Evolutionary conservation across 2,329 filamentous ascomycete genomes (phyloP).

Genomic region (Colletotrichum trifolii): DNA sequence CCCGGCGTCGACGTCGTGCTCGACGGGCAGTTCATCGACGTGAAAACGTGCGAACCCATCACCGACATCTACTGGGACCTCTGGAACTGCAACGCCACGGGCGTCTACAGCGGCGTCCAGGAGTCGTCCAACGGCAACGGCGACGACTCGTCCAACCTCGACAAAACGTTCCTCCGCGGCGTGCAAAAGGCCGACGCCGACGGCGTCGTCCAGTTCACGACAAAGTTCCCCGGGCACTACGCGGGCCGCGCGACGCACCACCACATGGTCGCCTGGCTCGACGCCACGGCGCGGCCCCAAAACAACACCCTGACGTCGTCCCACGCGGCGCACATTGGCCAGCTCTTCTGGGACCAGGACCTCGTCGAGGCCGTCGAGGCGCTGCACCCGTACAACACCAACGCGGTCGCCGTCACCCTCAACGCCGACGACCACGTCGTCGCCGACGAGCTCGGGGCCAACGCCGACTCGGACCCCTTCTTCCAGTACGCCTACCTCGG

Average conservation of each 20-base stretch:
- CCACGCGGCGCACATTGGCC: constrained; percentile 47
- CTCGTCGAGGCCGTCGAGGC: constrained; percentile 26
- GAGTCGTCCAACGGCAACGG: constrained; percentile 34
- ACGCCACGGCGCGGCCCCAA: constrained; percentile 31
- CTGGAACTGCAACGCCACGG: constrained; percentile 47
- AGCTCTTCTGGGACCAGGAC: constrained; percentile 33
- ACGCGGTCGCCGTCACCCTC: constrained; percentile 19
- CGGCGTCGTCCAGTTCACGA: constrained; percentile 50
- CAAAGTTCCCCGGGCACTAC: constrained; percentile 59
- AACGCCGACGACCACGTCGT: constrained; percentile 57
- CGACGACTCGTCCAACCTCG: constrained; percentile 16
- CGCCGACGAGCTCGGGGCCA: constrained; percentile 50
- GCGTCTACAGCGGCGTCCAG: constrained; percentile 52
- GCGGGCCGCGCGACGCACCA: constrained; percentile 58
- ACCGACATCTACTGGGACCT: constrained; percentile 37
- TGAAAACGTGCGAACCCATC: constrained; percentile 33
- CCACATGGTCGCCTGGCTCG: constrained; percentile 46
- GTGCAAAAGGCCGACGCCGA: constrained; percentile 38
- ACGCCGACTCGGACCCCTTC: constrained; percentile 61
- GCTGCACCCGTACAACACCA: constrained; percentile 27
- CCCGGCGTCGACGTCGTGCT: constrained; percentile 28
- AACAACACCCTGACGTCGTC: constrained; percentile 59
- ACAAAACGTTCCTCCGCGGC: constrained; percentile 28
- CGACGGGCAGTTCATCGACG: constrained; percentile 31
- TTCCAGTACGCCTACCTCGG: constrained; percentile 64